Conservation (phyloP, 2,329 filamentous ascomycete species). For the Paramyrothecium roridum region DNA sequence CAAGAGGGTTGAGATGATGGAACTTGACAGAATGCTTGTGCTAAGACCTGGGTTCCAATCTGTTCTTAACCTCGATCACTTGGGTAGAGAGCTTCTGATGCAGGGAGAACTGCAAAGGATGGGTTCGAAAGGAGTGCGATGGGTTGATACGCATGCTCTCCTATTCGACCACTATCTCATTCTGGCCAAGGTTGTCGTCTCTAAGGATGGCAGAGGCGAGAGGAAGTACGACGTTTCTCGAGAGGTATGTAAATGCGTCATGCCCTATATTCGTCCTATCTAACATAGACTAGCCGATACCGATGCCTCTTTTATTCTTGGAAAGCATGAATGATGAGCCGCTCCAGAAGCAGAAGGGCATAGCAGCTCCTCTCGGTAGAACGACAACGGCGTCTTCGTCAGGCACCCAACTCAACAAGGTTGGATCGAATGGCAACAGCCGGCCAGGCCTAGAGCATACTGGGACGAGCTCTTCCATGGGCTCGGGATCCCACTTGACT, state of each 20-base stretch:
- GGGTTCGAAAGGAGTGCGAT: slow-evolving; percentile 84
- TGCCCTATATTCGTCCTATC: slow-evolving; percentile 4
- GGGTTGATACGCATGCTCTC: slow-evolving; percentile 90
- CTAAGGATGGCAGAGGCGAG: slow-evolving; percentile 66
- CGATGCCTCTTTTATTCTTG: slow-evolving; percentile 90
- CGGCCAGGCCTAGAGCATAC: slow-evolving; percentile 64
- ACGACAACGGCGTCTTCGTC: slow-evolving; percentile 61
- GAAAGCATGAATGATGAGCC: slow-evolving; percentile 92
- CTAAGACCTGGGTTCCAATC: slow-evolving; percentile 84
- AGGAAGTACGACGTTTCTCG: slow-evolving; percentile 95
- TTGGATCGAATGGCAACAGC: slow-evolving; percentile 46
- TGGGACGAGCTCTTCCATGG: slow-evolving; percentile 63
- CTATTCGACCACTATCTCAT: slow-evolving; percentile 97
- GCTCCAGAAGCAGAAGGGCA: slow-evolving; percentile 77
- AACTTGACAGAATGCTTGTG: slow-evolving; percentile 78
- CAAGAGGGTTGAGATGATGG: slow-evolving; percentile 84
- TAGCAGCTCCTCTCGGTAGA: slow-evolving; percentile 59
- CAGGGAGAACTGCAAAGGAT: slow-evolving; percentile 86
- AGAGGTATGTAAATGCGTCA: slow-evolving; percentile 51
- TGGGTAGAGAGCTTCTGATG: slow-evolving; percentile 87
- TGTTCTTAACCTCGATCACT: slow-evolving; percentile 86
- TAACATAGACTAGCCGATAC: slow-evolving; percentile 64
- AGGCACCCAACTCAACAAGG: slow-evolving; percentile 55
- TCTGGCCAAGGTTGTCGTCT: slow-evolving; percentile 73
- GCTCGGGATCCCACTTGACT: slow-evolving; percentile 41